Evolutionary conservation across 2,329 filamentous ascomycete genomes (phyloP), one percentile per base, ranked within the genome.

Genomic region (Mollisiaceae sp.): DNA sequence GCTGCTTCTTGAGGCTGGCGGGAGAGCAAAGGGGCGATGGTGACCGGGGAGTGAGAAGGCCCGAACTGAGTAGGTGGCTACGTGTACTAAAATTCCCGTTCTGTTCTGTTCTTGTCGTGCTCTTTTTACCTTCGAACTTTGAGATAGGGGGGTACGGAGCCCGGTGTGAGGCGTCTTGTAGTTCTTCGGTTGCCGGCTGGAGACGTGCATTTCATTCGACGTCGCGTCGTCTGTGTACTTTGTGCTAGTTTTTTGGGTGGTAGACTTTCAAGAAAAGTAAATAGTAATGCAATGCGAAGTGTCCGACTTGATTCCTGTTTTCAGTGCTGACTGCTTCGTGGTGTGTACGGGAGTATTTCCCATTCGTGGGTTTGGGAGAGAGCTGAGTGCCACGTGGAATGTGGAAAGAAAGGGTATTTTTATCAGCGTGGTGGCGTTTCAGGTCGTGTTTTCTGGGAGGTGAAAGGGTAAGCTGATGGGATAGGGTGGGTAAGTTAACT

Each of bases 1-100:
- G 71, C 61, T 60, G 54, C 64, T 52, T 63, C 41, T 24, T 70
- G 63, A 67, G 52, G 15, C 56, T 59, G 35, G 14, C 11, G 14
- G 35, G 8, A 8, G 39, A 2, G 4, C 8, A 15, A 12, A n/a
- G 36, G 11, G 15, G n/a, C 5, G 9, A 20, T 6, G 2, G 32
- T 38, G 18, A 5, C 3, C 15, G 2, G 24, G 52, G 24, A n/a
- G 12, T 56, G 24, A 8, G 20, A 20, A 32, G 22, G 4, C 35
- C 20, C 20, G 20, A 20, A 11, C 5, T 18, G 12, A 12, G 14
- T 32, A 12, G 50, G 50, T 52, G 50, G 50, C 12, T 32, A 18
- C 18, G 50, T 54, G 50, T 54, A 32, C 8, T 18, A 54, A 54
- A 54, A 54, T 27, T 32, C 50, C 27, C 14, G 50, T 54, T 35